Percentiles rank a stretch among this genome's conserved stretches.
These are phyloP conservation scores for Fusarium burgessii DNA, from an alignment of 2,329 filamentous ascomycete genomes.

Conservation along the genomic window DNA sequence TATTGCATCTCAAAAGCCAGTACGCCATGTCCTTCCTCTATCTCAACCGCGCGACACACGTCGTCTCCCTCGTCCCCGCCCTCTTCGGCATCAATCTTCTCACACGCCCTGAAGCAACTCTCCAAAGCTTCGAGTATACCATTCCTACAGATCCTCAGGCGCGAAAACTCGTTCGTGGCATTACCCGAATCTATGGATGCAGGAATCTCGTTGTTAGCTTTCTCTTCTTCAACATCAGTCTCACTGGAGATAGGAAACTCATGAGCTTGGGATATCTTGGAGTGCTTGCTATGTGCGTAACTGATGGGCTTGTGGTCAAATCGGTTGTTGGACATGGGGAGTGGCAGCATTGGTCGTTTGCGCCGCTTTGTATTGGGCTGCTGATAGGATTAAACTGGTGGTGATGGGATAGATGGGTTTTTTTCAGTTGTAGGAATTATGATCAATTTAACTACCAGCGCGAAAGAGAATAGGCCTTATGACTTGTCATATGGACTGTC, in stretches of 20 bases:
- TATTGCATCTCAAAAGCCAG: fast-evolving
- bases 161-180: background rate
- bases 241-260: background rate
- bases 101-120: conserved; percentile 6
- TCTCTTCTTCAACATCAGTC: background rate
- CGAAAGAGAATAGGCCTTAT: no score
- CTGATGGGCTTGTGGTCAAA: conserved; percentile 13
- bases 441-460: no score
- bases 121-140: background rate
- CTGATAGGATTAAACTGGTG: background rate
- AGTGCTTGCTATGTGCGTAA: background rate
- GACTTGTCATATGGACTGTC: no score
- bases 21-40: background rate
- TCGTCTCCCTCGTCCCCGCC: background rate
- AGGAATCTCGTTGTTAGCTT: conserved; percentile 11
- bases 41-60: background rate
- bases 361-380: background rate
- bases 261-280: conserved; percentile 2
- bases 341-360: conserved; percentile 15
- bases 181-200: conserved; percentile 13
- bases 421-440: no score
- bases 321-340: conserved; percentile 11
- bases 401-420: no score
- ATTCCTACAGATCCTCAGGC: conserved; percentile 2
- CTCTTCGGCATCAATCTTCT: conserved; percentile 20